Evolutionary conservation across 2,329 filamentous ascomycete genomes (phyloP), one percentile per base, ranked within the genome.

Genomic region (Macrophomina tecta): DNA sequence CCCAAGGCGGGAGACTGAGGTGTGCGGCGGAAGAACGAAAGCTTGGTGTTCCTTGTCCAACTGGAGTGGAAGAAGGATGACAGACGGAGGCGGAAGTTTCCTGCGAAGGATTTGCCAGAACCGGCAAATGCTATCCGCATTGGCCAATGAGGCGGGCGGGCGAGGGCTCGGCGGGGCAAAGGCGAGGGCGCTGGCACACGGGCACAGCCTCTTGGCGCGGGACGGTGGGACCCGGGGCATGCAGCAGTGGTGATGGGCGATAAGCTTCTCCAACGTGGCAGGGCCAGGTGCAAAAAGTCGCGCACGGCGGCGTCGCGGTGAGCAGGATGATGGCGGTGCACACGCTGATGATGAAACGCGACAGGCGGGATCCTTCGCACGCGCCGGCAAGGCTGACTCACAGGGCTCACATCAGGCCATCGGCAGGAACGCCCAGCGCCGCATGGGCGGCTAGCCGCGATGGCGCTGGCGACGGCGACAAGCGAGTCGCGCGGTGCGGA

Each of bases 331-430:
- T 36, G 36, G 53, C 55, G 28, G 55, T 46, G 55, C 38, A 60
- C 23, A 34, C 40, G 8, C 56, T 46, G 36, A 16, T 60, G 56
- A 16, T 34, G 12, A 36, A 18, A 16, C 30, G 51, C 16, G 23
- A 23, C 9, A 5, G 18, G 30, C 16, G 51, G 16, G 16, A 60
- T 60, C 55, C 55, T 46, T 60, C 38, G 40, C 52, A 51, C 48
- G 48, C 48, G 48, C 30, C 18, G 36, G 53, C 66, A 48, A 63
- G 65, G 66, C 66, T 68, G 66, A 68, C 66, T 68, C 66, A 68
- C 66, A 58, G 66, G 66, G 60, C 60, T 58, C 16, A 58, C 60
- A 64, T 52, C 61, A 53, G 51, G 46, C 61, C 46, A 64, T 40
- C 18, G 40, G 38, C 30, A 34, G 45, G 40, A 46, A 34, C 55